Percentiles rank a stretch among this genome's conserved stretches.
These are phyloP conservation scores for Zygosaccharomyces bailii DNA, from an alignment of 805 yeast genomes.

Conservation along the genomic window DNA sequence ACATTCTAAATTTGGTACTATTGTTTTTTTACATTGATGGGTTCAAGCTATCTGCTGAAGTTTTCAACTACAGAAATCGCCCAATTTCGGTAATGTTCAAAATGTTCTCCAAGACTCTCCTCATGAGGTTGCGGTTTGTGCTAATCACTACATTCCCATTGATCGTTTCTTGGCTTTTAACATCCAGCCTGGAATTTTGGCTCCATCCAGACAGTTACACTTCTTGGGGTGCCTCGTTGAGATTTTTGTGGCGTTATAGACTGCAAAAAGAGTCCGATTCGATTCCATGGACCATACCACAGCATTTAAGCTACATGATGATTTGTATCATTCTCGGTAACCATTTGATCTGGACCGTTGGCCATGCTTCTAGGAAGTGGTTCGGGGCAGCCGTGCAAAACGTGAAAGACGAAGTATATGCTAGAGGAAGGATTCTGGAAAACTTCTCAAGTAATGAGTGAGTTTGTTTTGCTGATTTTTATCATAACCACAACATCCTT, in stretches of 20 bases:
- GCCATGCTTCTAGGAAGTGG: conserved; percentile 20
- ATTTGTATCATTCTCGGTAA: conserved; percentile 11
- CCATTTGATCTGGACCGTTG: conserved; percentile 8
- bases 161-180: conserved; percentile 18
- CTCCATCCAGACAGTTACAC: conserved; percentile 17
- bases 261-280: conserved; percentile 12
- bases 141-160: conserved; percentile 14
- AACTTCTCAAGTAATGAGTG: conserved; percentile 29
- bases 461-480: not conserved
- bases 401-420: conserved; percentile 57
- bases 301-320: conserved; percentile 18
- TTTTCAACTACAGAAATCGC: conserved; percentile 11
- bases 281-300: conserved; percentile 22
- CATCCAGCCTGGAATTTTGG: conserved; percentile 20
- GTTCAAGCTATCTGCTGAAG: conserved; percentile 4
- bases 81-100: conserved; percentile 12
- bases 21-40: conserved; percentile 1
- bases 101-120: conserved; percentile 3
- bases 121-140: conserved; percentile 13
- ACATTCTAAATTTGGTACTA: not conserved
- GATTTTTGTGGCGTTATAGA: conserved; percentile 18
- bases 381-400: conserved; percentile 33
- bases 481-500: not conserved
- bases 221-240: conserved; percentile 17
- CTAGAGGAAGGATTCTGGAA: conserved; percentile 54